Conservation (phyloP, 2,329 filamentous ascomycete species). For the Ascochyta pisi region DNA sequence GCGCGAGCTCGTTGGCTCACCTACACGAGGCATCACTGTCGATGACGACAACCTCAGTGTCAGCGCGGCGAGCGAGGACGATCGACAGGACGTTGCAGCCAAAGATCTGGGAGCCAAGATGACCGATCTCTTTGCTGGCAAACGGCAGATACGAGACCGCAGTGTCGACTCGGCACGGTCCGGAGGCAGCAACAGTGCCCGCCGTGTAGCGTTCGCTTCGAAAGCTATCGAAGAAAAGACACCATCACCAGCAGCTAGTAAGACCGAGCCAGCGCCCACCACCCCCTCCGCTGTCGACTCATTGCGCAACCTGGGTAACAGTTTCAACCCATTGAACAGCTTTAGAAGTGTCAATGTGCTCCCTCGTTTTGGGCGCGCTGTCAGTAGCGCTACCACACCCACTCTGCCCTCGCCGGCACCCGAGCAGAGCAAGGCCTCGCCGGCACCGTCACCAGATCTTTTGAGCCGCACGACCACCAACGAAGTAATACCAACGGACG, state of each 20-base stretch:
- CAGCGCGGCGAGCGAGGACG: constrained; percentile 59
- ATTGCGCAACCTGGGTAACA: constrained; percentile 79
- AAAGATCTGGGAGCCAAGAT: constrained; percentile 64
- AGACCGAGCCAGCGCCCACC: constrained; percentile 36
- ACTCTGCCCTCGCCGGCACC: constrained; percentile 49
- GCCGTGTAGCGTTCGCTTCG: constrained; percentile 60
- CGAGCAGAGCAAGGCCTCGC: constrained; percentile 39
- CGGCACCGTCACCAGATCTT: constrained; percentile 30
- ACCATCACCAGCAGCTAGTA: constrained; percentile 26
- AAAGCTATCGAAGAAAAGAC: constrained; percentile 36
- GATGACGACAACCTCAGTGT: constrained; percentile 60
- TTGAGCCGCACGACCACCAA: constrained; percentile 26
- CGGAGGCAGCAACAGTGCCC: constrained; percentile 66
- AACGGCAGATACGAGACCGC: constrained; percentile 69
- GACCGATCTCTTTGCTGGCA: constrained; percentile 74
- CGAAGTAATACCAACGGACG: constrained; percentile 32
- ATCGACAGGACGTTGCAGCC: constrained; percentile 40
- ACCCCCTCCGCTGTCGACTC: constrained; percentile 75
- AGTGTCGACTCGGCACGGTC: constrained; percentile 78
- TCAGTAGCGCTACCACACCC: constrained; percentile 51
- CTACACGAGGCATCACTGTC: constrained; percentile 55
- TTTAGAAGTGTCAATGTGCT: constrained; percentile 77
- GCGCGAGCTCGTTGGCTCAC: constrained; percentile 81
- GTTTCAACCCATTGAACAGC: constrained; percentile 81
- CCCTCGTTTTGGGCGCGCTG: constrained; percentile 72